These are phyloP conservation scores for Phytophthora crassamura DNA, from an alignment of 352 stramenopile species.

Conservation along the genomic window DNA sequence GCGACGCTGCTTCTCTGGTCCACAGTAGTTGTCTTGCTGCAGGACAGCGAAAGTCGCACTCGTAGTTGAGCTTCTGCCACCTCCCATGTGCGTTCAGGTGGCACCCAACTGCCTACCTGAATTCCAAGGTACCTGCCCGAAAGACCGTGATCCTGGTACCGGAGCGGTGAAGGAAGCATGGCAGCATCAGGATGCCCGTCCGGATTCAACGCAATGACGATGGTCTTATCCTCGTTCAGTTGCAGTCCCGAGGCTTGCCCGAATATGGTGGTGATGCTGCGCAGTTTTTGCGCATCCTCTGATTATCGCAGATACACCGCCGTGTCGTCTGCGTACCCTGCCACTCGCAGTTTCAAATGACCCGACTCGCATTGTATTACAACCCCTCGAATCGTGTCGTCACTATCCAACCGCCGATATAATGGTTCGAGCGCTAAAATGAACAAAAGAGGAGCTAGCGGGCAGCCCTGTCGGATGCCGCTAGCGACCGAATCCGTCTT, in stretches of 20 bases:
- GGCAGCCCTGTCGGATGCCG: slow-evolving; percentile 14
- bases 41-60: not conserved
- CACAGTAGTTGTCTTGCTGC: not conserved
- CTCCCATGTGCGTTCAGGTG: not conserved
- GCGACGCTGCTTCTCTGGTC: slow-evolving; percentile 7
- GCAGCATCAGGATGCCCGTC: no score
- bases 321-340: slow-evolving; percentile 19
- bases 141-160: no score
- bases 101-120: not conserved
- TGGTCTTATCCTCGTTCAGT: not conserved
- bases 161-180: no score
- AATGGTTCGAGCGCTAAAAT: slow-evolving; percentile 7
- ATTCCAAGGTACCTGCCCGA: no score
- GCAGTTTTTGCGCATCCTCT: not conserved
- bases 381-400: not conserved
- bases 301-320: not conserved
- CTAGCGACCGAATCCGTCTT: not conserved
- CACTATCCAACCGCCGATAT: not conserved
- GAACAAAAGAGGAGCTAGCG: slow-evolving; percentile 8
- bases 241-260: not conserved
- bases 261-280: not conserved
- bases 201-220: slow-evolving; percentile 2
- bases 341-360: not conserved
- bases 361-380: not conserved
- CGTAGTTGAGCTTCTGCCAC: not conserved